These are phyloP conservation scores for Globisporangium rhizosaccharum DNA, from an alignment of 352 stramenopile genomes.

Conservation along the genomic window DNA sequence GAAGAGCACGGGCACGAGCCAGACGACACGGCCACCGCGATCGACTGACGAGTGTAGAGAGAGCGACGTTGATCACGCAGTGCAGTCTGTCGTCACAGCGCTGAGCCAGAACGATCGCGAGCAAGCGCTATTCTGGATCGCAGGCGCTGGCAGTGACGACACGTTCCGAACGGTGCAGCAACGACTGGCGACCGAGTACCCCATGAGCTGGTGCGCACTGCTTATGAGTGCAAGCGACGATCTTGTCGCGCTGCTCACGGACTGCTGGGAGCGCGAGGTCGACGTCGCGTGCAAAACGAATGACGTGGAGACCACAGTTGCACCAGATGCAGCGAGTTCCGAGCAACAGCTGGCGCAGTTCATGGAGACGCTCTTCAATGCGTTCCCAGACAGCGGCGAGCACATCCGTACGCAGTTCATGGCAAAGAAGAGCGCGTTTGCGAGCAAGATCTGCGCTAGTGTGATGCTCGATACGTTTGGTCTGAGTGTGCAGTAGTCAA, in stretches of 20 bases:
- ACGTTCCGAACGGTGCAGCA: constrained; percentile 6
- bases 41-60: neutral
- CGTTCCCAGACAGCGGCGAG: constrained; percentile 30
- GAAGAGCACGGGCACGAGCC: neutral
- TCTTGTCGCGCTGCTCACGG: constrained; percentile 31
- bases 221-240: constrained; percentile 33
- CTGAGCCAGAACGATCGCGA: constrained; percentile 24
- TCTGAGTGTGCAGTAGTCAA: neutral
- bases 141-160: constrained; percentile 7
- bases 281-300: neutral
- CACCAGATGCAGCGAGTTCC: neutral
- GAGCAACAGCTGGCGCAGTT: constrained; percentile 1
- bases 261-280: constrained; percentile 32
- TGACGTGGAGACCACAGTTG: neutral
- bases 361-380: constrained; percentile 23
- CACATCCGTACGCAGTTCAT: constrained; percentile 27
- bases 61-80: neutral
- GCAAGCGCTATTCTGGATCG: constrained; percentile 19
- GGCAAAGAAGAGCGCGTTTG: constrained; percentile 36
- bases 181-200: constrained; percentile 15
- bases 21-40: too few relatives aligned
- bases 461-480: constrained; percentile 11
- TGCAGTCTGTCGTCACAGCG: constrained; percentile 8
- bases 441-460: constrained; percentile 8
- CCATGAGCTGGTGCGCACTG: constrained; percentile 23